Evolutionary conservation across 805 yeast genomes (phyloP), one percentile per base, ranked within the genome.

Genomic region (Torulaspora franciscae): DNA sequence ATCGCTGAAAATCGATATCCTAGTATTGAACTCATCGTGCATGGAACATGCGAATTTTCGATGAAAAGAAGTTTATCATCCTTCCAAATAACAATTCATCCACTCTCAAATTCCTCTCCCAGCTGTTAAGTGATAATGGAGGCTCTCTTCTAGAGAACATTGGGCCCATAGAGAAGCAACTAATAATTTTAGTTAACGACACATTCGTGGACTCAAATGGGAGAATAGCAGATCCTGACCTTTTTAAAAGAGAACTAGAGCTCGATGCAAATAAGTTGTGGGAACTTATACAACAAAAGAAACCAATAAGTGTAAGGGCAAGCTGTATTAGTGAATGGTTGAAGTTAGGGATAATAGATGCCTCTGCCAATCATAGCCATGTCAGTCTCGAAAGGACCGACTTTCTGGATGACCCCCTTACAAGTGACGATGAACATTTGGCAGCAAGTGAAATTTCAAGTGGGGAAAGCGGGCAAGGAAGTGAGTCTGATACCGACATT

Each of bases 171-270:
- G 46, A 51, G 30, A 17, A 35, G 6, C 10, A 36, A 2, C 49
- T 51, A 2, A 32, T 55, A 2, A 49, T 56, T 3, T 28, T 64
- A 15, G 44, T 64, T 3, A 57, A 57, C 40, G 61, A 61, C 39
- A 46, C 65, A 1, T 64, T 48, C 47, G 48, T 62, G 4, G 50
- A 43, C 25, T 37, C 38, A 2, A 38, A 51, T 4, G 40, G 37
- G 7, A 40, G 41, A 28, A 11, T 61, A 15, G 45, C 34, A 1
- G 42, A 51, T 19, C 23, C 36, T 7, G 53, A 54, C 17, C 34
- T 61, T 9, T 59, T 64, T 27, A 33, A 42, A 22, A 54, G 50
- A 24, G 65, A 64, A 41, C 50, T 56, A 40, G 45, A 50, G 11
- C 33, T 50, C 4, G 42, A 52, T 43, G 36, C 41, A 8, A 43